Evolutionary conservation across 2,329 filamentous ascomycete species (phyloP).

Genomic region (Colletotrichum gloeosporioides): DNA sequence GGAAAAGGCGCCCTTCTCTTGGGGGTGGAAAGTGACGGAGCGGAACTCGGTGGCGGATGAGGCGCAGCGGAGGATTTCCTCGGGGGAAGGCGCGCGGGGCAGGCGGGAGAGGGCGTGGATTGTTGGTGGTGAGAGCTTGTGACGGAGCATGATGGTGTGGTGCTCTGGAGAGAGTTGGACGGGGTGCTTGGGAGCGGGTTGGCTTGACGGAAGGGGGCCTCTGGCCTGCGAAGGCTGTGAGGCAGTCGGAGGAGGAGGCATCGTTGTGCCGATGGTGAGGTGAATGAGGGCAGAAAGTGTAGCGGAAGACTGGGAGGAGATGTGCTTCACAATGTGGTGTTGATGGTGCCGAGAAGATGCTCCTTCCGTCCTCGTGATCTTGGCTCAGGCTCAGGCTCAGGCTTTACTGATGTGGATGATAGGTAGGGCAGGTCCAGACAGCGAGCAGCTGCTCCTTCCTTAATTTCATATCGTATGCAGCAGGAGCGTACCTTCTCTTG

Average conservation of each 20-base stretch:
- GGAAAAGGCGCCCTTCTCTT: constrained; percentile 40
- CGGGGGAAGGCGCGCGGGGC: constrained; percentile 11
- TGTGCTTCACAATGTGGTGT: neutral
- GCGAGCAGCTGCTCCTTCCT: neutral
- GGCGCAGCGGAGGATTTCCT: constrained; percentile 40
- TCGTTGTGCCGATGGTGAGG: neutral
- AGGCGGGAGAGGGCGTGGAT: constrained; percentile 16
- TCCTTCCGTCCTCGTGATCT: neutral
- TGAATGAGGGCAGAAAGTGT: neutral
- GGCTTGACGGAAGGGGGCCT: neutral
- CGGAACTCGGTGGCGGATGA: constrained; percentile 43
- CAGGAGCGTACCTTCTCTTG: neutral
- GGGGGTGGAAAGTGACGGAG: constrained; percentile 39
- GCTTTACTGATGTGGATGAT: neutral
- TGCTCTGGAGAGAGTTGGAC: neutral
- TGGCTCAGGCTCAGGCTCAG: neutral
- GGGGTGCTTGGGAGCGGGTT: neutral
- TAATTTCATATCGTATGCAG: neutral
- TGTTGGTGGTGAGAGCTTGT: constrained; percentile 15
- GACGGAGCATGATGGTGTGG: constrained; percentile 18
- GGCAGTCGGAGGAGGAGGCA: neutral
- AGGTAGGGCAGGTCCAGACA: neutral
- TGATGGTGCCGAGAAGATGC: neutral
- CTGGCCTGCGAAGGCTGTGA: neutral
- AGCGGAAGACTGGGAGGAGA: neutral